Evolutionary conservation across 2,329 filamentous ascomycete genomes (phyloP).

Genomic region (Venturia carpophila): DNA sequence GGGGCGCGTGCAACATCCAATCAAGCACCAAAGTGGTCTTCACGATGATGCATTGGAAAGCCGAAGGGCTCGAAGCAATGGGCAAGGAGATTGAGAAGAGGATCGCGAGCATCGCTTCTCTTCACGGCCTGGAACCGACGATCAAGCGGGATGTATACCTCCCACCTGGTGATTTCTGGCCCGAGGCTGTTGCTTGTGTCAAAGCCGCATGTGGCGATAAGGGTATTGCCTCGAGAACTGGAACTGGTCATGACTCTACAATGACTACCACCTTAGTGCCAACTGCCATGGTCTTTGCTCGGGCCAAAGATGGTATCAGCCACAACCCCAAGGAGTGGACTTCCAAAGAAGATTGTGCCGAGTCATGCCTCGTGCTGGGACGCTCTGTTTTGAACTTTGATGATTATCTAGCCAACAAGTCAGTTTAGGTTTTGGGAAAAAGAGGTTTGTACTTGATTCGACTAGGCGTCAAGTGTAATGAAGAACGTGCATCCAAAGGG

Average conservation of each 20-base stretch:
- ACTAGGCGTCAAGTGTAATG: no score
- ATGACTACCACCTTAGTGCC: slow-evolving; percentile 52
- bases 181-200: slow-evolving; percentile 24
- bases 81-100: slow-evolving; percentile 21
- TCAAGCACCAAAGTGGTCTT: slow-evolving; percentile 21
- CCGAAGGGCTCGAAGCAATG: slow-evolving; percentile 23
- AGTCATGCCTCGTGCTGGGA: slow-evolving; percentile 24
- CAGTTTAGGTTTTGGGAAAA: background rate
- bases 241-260: slow-evolving; percentile 44
- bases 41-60: slow-evolving; percentile 26
- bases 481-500: no score
- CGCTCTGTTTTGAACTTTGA: slow-evolving; percentile 27
- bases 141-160: slow-evolving; percentile 22
- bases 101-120: slow-evolving; percentile 21
- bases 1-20: slow-evolving; percentile 27
- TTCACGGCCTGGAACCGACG: slow-evolving; percentile 22
- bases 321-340: slow-evolving; percentile 58
- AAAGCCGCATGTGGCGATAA: slow-evolving; percentile 24
- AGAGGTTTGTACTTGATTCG: no score
- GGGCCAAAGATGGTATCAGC: slow-evolving; percentile 54
- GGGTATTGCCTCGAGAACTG: slow-evolving; percentile 22
- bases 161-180: slow-evolving; percentile 24
- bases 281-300: slow-evolving; percentile 60
- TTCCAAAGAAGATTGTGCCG: slow-evolving; percentile 49
- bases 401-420: slow-evolving; percentile 22